These are phyloP conservation scores for Solanum gandarillasii DNA, from an alignment of 257 asterid species.

Conservation along the genomic window DNA sequence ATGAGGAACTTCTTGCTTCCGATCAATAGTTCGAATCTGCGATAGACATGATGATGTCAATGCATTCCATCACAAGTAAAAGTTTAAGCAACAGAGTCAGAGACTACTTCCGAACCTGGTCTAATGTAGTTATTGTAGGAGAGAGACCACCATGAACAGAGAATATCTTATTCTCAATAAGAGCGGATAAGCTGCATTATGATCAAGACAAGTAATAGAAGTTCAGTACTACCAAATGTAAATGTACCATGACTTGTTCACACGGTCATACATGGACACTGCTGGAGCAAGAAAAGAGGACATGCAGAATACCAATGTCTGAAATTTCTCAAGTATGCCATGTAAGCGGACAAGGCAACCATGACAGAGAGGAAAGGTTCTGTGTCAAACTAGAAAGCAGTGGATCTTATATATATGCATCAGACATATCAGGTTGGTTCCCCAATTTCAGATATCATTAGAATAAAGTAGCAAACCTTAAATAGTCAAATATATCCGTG, in stretches of 20 bases:
- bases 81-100: neutral
- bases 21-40: conserved; percentile 86
- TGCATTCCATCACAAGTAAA: neutral
- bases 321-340: neutral
- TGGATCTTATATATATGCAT: neutral
- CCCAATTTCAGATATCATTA: neutral
- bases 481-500: conserved; percentile 89
- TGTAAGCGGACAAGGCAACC: neutral
- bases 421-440: neutral
- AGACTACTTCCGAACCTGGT: conserved; percentile 50
- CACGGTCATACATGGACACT: neutral
- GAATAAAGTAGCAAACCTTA: conserved; percentile 50
- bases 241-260: neutral
- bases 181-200: conserved; percentile 82
- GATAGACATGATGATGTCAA: conserved; percentile 6
- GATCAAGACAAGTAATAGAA: conserved; percentile 4
- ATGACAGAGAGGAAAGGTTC: neutral
- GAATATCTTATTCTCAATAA: conserved; percentile 85
- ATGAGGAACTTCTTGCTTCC: conserved; percentile 97
- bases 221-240: neutral
- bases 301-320: neutral
- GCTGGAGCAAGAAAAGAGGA: neutral
- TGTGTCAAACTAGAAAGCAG: neutral
- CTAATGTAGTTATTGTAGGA: conserved; percentile 79
- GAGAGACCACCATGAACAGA: conserved; percentile 97